Evolutionary conservation across 192 early-diverging fungal species (phyloP).

Genomic region (Mortierella claussenii): DNA sequence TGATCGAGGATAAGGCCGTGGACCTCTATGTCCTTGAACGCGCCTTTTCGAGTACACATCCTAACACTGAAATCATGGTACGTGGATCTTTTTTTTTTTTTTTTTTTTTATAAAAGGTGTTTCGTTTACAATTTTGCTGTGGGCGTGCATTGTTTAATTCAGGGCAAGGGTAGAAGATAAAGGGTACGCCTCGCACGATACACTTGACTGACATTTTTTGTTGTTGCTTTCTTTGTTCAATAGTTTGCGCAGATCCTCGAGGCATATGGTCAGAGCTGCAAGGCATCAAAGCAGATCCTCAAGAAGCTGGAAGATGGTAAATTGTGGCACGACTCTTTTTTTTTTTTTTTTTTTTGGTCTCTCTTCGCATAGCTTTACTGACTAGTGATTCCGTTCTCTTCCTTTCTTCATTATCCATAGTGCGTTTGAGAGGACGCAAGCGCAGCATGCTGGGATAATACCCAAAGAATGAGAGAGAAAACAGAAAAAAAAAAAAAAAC

Average conservation of each 20-base stretch:
- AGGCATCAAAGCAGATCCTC: slow-evolving; percentile 69
- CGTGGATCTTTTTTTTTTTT: no score
- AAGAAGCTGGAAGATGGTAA: slow-evolving; percentile 86
- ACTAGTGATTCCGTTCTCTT: not conserved
- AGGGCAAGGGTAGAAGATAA: no score
- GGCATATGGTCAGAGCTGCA: slow-evolving; percentile 65
- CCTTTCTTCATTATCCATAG: slow-evolving; percentile 39
- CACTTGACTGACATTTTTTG: not conserved
- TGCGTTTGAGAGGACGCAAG: slow-evolving; percentile 84
- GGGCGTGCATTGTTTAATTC: no score
- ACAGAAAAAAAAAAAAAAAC: not conserved
- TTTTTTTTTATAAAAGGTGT: not conserved
- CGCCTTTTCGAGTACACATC: slow-evolving; percentile 93
- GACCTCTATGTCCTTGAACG: slow-evolving; percentile 99
- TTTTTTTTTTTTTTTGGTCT: not conserved
- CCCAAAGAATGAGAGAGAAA: not conserved
- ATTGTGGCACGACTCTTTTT: not conserved
- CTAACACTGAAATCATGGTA: slow-evolving; percentile 82
- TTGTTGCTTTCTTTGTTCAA: not conserved
- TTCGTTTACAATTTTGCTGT: not conserved
- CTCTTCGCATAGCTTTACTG: not conserved
- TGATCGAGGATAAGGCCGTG: slow-evolving; percentile 96
- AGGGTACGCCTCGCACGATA: not conserved
- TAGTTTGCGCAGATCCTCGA: slow-evolving; percentile 82
- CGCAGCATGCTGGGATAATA: slow-evolving; percentile 79